Evolutionary conservation across 2,329 filamentous ascomycete species (phyloP), one percentile per base, ranked within the genome.

Genomic region (Sphaerulina populicola): DNA sequence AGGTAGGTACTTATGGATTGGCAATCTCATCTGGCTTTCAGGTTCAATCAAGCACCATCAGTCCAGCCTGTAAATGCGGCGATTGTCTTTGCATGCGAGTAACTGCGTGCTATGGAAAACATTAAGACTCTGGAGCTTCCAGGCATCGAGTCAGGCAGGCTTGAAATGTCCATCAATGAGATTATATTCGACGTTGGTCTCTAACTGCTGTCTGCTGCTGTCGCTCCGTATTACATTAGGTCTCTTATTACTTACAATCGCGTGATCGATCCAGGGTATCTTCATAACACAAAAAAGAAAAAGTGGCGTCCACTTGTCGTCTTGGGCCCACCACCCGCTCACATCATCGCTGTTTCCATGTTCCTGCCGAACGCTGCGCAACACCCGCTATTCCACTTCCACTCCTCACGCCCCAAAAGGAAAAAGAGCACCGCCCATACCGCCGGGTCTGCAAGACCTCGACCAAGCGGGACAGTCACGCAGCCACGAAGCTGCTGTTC

Each of bases 231-330:
- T 41, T 41, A 47, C 44, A 47, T 47, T 47, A 47, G 35, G 5
- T 37, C 39, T 39, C 7, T 27, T 11, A 33, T 27, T 47, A 47
- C 37, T 38, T 47, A 47, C 44, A 47, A 41, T 27, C n/a, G 23
- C 27, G 11, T 30, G 23, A 21, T 42, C 37, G 38, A 48, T 42
- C 37, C 36, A 48, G 46, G 46, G 37, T 48, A 48, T 48, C 46
- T 41, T 48, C 46, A 48, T 48, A 27, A 40, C 39, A 42, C 15
- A 47, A 10, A 41, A 35, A 35, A 33, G 6, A 42, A 35, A 37
- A n/a, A 11, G 6, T 41, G 21, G 5, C 35, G 15, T 23, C 36
- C 44, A 40, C 44, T n/a, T 15, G 18, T 27, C 4, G 11, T 11
- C 15, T 23, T 6, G 10, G 18, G 18, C 10, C 21, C 10, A 18